Base-by-base conservation (phyloP, 2,329 filamentous ascomycete species). In the Fusarium oligoseptatum region DNA sequence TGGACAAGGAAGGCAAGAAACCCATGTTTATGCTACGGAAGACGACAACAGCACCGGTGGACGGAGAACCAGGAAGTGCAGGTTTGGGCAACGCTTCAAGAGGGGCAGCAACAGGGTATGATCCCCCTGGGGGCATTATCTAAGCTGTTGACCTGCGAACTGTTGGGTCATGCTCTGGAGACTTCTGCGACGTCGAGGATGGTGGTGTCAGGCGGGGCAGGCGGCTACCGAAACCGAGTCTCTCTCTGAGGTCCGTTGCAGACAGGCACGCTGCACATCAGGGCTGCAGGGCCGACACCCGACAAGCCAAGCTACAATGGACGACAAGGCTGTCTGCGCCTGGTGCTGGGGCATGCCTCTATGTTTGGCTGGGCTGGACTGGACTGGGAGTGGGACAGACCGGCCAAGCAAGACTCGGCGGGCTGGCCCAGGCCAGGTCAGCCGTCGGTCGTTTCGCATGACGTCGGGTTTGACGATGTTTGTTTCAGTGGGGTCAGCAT, bases 1-100 rank as follows among this genome's bases (percentile, higher is more conserved):
- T 99, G 66, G 95, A 98, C 81, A 95, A 95, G 82, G 97, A 98
- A 85, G 97, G 97, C 56, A 93, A 97, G 84, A 99, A 98, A 82
- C 97, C 97, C 24, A 98, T 98, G 97, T 99, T 99, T 81, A 99
- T 99, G 97, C 86, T 99, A 66, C 88, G 97, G 67, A 91, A 91
- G 83, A 92, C 89, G 37, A 90, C 88, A 57, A 87, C 86, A 43
- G 87, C 88, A 11, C 85, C 84, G 61, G 84, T 84, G 27, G 89
- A 90, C 60, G 87, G 88, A 52, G 83, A 85, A 1, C 88, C 88
- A 11, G 88, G 88, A 17, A 90, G 88, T 72, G 88, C 88, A 8
- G 88, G 88, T 12, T 80, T 90, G 29, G 85, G 84, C 34, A 83
- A 82, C 27, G 84, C 85, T 8, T 79, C 82, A 2, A 83, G 87